These are phyloP conservation scores for Yamadazyma blattariae DNA, from an alignment of 1,139 yeast genomes.

Conservation along the genomic window DNA sequence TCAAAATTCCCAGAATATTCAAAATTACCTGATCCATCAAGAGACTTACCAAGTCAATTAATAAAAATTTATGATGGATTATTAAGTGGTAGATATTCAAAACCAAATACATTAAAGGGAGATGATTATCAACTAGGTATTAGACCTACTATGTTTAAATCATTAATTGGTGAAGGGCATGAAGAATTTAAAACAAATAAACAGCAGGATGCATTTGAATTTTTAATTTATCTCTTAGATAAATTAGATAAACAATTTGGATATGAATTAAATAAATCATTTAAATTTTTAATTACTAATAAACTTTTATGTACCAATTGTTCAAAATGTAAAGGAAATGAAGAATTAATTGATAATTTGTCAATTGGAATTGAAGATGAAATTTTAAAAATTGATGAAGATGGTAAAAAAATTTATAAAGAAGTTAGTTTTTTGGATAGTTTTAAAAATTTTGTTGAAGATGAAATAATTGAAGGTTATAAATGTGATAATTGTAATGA, in stretches of 20 bases:
- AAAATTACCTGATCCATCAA: conserved; percentile 51
- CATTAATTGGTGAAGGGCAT: conserved; percentile 73
- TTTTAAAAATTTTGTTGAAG: conserved; percentile 41
- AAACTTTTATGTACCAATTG: conserved; percentile 66
- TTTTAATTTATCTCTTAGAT: conserved; percentile 65
- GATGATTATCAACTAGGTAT: conserved; percentile 72
- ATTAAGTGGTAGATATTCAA: conserved; percentile 68
- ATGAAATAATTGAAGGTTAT: conserved; percentile 62
- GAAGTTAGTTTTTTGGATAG: conserved; percentile 53
- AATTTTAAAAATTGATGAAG: conserved; percentile 36
- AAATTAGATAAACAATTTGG: conserved; percentile 57
- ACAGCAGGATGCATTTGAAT: conserved; percentile 96
- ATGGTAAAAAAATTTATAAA: conserved; percentile 45
- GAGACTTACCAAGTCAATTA: conserved; percentile 68
- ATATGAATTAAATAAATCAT: conserved; percentile 40
- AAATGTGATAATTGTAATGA: conserved; percentile 61
- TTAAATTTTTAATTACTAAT: conserved; percentile 65
- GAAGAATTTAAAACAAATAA: conserved; percentile 80
- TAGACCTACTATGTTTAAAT: conserved; percentile 72
- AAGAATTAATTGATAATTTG: conserved; percentile 64
- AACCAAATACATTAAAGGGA: conserved; percentile 42
- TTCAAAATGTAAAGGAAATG: conserved; percentile 53
- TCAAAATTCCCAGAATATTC: conserved; percentile 23
- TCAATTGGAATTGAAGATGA: conserved; percentile 57
- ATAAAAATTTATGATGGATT: conserved; percentile 80